Evolutionary conservation across 176 grass and related monocot species (phyloP), one percentile per base, ranked within the genome.

Genomic region (Juncus inflexus): DNA sequence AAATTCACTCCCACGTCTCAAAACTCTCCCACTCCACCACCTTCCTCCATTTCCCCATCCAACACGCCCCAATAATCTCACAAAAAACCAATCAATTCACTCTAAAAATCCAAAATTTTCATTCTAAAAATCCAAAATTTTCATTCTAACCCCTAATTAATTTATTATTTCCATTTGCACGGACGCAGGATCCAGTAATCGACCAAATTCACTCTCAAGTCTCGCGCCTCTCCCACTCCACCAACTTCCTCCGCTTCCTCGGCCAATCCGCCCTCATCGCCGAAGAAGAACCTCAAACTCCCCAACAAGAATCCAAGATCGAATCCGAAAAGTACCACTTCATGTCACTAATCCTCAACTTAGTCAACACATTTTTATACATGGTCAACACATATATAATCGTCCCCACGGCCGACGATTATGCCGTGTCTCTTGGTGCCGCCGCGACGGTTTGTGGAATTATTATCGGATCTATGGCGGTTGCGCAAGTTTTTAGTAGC

Each of bases 381-480:
- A 95, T 95, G 90, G 90, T 89, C 82, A 95, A 95, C 74, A 95
- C 90, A 56, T 95, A 95, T 76, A 89, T 95, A 66, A 78, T 95
- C 77, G 90, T 95, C 40, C 90, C 90, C 60, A 95, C 90, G 58
- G 90, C 90, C 56, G 90, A 95, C 82, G 73, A 95, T 61, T 95
- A 95, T 58, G 88, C 90, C 71, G 82, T 95, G 67, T 89, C 82
- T 79, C 85, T 95, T 68, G 90, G 90, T 7, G 90, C 90, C 70
- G 81, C 90, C 59, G 83, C 90, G 38, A 95, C 90, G 71, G 90
- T 95, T 65, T 95, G 90, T 77, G 90, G 90, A 54, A 80, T 95
- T 60, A 83, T 95, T 74, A 95, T 95, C 64, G 90, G 90, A 71
- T 95, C 90, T 57, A 95, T 95, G 90, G 90, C 90, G 60, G 73